Conservation (phyloP, 2,329 filamentous ascomycete species). For the Epicoccum nigrum region DNA sequence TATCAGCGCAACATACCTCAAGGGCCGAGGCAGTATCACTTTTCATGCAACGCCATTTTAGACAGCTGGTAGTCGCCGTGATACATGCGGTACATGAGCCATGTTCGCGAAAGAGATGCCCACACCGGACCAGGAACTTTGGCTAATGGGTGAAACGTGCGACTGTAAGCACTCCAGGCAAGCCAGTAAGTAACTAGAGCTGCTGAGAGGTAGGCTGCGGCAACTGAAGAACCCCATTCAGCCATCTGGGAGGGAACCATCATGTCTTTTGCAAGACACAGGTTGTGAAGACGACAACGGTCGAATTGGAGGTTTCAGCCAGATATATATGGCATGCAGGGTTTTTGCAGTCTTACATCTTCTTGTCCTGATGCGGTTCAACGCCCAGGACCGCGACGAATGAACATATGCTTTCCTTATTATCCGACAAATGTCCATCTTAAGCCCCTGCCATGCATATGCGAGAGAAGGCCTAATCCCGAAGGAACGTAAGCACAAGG, state of each 20-base stretch:
- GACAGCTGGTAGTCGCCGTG: constrained; percentile 28
- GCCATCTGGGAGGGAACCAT: not conserved
- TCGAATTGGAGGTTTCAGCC: no score
- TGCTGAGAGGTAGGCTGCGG: not conserved
- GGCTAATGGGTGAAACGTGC: constrained; percentile 28
- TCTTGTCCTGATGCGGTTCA: not conserved
- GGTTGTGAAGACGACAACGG: no score
- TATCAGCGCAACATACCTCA: not conserved
- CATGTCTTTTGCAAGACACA: not conserved
- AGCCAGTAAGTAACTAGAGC: constrained; percentile 9
- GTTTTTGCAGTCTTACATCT: no score
- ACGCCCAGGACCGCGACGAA: not conserved
- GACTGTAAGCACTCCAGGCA: constrained; percentile 23
- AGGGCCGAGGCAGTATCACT: not conserved
- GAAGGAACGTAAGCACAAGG: not conserved
- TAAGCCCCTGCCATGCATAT: not conserved
- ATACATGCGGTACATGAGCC: constrained; percentile 31
- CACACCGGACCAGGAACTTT: constrained; percentile 31
- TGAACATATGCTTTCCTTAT: not conserved
- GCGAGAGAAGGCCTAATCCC: not conserved
- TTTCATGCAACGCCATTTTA: constrained; percentile 21
- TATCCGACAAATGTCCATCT: not conserved
- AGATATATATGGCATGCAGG: no score
- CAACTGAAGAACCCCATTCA: not conserved
- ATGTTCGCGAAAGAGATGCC: constrained; percentile 33